Percentiles rank a stretch among this genome's conserved stretches.
phyloP scores from a whole-genome alignment of 768 basidiomycete genomes.

The Cyclocybe cylindracea region DNA sequence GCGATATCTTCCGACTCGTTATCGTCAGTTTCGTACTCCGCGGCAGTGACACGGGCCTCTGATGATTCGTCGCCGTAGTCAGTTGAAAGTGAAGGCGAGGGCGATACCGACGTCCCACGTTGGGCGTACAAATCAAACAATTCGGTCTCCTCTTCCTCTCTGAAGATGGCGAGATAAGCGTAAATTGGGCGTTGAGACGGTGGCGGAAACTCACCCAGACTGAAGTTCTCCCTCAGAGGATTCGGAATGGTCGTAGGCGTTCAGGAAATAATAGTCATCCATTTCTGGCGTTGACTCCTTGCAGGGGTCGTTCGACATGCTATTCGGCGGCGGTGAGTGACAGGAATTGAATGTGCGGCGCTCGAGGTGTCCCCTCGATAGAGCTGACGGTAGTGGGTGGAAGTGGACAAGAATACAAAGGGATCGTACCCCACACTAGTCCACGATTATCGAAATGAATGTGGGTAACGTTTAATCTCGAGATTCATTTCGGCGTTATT shows the following conservation, averaged over 20 bases:
- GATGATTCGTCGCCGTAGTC: not conserved
- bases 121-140: slow-evolving; percentile 30
- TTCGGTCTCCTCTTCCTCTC: slow-evolving; percentile 28
- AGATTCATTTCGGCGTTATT: slow-evolving; percentile 22
- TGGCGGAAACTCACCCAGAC: slow-evolving; percentile 11
- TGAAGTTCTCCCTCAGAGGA: slow-evolving; percentile 11
- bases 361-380: not conserved
- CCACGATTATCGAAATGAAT: slow-evolving; percentile 12
- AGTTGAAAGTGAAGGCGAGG: slow-evolving; percentile 13
- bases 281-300: too few species aligned
- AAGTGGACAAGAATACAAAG: not conserved
- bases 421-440: not conserved
- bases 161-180: not conserved
- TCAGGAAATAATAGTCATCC: too few species aligned
- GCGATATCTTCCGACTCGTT: too few species aligned
- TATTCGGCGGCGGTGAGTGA: too few species aligned
- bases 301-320: too few species aligned
- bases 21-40: too few species aligned
- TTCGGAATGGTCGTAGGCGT: too few species aligned
- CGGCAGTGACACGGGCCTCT: not conserved
- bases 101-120: slow-evolving; percentile 15
- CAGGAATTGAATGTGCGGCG: too few species aligned
- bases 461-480: slow-evolving; percentile 14
- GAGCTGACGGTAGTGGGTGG: not conserved
- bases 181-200: not conserved